phyloP scores from a whole-genome alignment of 495 filamentous ascomycete species.

The Collariella sp. region DNA sequence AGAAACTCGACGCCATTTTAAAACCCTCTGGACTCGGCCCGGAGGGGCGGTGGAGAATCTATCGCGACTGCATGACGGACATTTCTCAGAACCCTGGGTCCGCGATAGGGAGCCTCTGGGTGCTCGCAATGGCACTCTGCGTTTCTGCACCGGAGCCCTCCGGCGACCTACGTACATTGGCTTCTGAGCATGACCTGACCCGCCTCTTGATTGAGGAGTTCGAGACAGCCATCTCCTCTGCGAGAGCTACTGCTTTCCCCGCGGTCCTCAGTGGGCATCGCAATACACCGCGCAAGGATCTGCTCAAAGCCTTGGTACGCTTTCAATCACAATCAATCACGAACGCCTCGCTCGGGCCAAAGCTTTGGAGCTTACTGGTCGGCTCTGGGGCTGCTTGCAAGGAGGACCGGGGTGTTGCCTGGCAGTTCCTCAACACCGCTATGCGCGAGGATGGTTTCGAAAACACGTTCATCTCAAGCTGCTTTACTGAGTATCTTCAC shows the following conservation, averaged over 20 bases:
- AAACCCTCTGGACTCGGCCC: conserved; percentile 24
- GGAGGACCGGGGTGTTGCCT: conserved; percentile 51
- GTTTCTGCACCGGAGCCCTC: conserved; percentile 15
- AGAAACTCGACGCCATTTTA: conserved; percentile 30
- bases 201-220: conserved; percentile 43
- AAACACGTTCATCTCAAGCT: conserved; percentile 59
- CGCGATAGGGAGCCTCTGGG: conserved; percentile 60
- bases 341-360: conserved; percentile 48
- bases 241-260: conserved; percentile 27
- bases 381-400: conserved; percentile 47
- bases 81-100: conserved; percentile 36
- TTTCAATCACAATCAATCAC: conserved; percentile 53
- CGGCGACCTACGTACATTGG: conserved; percentile 30
- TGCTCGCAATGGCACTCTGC: conserved; percentile 52
- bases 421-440: conserved; percentile 54
- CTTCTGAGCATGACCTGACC: conserved; percentile 38
- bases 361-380: conserved; percentile 61
- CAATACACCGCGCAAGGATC: conserved; percentile 46
- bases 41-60: conserved; percentile 33
- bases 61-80: conserved; percentile 38
- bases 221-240: conserved; percentile 31
- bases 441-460: conserved; percentile 35
- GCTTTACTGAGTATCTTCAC: conserved; percentile 59
- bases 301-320: conserved; percentile 50
- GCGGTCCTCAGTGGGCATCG: conserved; percentile 33